phyloP scores from a whole-genome alignment of 2,329 filamentous ascomycete species.

The Pezicula neosporulosa region DNA sequence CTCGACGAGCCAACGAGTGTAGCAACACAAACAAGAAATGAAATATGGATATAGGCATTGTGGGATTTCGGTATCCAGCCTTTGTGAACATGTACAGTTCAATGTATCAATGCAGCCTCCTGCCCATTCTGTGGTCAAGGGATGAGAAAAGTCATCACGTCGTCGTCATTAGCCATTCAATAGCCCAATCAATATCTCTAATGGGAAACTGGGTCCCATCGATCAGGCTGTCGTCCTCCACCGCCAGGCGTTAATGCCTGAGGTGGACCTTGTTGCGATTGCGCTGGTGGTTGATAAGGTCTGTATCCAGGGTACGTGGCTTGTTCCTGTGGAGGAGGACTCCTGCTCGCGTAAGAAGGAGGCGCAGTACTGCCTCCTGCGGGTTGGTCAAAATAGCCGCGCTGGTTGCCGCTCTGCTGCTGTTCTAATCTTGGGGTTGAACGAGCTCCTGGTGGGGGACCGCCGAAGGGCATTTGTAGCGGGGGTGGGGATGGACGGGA shows the following conservation, averaged over 20 bases:
- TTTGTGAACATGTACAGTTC: too few relatives aligned
- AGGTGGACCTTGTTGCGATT: conserved; percentile 2
- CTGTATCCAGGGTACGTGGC: conserved; percentile 19
- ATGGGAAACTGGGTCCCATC: conserved; percentile 23
- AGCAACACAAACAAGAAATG: too few relatives aligned
- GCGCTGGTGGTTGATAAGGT: conserved; percentile 13
- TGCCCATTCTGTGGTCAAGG: not conserved
- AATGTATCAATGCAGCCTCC: too few relatives aligned
- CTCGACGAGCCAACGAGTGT: too few relatives aligned
- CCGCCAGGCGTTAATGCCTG: conserved; percentile 5
- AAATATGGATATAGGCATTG: not conserved
- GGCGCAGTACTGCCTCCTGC: conserved; percentile 8
- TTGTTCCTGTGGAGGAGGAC: conserved; percentile 17
- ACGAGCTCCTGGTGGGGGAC: conserved; percentile 2
- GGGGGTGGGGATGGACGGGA: conserved; percentile 9
- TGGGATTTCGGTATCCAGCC: too few relatives aligned
- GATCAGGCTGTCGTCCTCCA: conserved; percentile 13
- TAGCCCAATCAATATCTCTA: conserved; percentile 1
- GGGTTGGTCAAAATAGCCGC: conserved; percentile 8
- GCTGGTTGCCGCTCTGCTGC: conserved; percentile 3
- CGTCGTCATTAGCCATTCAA: conserved; percentile 3
- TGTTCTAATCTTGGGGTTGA: conserved; percentile 4
- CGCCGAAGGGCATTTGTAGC: conserved; percentile 11
- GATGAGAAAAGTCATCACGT: conserved; percentile 3
- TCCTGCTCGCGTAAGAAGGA: conserved; percentile 18